phyloP scores from a whole-genome alignment of 2,329 filamentous ascomycete genomes.

The Fusarium sp. region DNA sequence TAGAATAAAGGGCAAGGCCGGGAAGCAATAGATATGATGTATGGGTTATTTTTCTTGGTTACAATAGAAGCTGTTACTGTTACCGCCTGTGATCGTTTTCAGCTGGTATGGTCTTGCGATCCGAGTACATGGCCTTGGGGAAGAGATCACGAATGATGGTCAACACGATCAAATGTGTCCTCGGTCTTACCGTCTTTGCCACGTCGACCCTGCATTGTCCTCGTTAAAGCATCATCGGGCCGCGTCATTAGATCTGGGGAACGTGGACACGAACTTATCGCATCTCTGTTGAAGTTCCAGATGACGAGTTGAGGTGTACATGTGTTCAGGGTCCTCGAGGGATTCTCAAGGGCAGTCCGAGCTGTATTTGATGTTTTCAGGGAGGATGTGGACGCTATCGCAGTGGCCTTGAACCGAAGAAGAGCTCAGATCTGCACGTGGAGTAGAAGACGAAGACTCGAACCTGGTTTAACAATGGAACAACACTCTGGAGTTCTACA shows the following conservation, averaged over 20 bases:
- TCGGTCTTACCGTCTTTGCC: background rate
- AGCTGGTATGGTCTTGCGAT: background rate
- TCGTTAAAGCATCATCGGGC: background rate
- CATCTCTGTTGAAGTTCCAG: conserved; percentile 9
- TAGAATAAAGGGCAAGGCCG: conserved; percentile 39
- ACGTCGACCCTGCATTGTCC: background rate
- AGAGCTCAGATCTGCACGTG: background rate
- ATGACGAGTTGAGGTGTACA: conserved; percentile 15
- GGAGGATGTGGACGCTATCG: no score
- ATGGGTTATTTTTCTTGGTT: conserved; percentile 24
- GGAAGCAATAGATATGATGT: conserved; percentile 40
- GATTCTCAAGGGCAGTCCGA: background rate
- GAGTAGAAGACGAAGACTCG: background rate
- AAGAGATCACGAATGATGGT: background rate
- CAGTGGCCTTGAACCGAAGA: no score
- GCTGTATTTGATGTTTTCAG: background rate
- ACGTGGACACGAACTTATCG: conserved; percentile 21
- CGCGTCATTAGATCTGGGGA: conserved; percentile 9
- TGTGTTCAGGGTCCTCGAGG: conserved; percentile 1
- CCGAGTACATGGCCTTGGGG: background rate
- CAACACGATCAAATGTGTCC: background rate
- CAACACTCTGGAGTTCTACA: background rate
- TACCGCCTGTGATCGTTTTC: background rate
- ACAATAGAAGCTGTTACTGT: background rate
- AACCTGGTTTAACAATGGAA: no score